Evolutionary conservation across 2,329 filamentous ascomycete species (phyloP).

Genomic region (Escovopsis weberi): DNA sequence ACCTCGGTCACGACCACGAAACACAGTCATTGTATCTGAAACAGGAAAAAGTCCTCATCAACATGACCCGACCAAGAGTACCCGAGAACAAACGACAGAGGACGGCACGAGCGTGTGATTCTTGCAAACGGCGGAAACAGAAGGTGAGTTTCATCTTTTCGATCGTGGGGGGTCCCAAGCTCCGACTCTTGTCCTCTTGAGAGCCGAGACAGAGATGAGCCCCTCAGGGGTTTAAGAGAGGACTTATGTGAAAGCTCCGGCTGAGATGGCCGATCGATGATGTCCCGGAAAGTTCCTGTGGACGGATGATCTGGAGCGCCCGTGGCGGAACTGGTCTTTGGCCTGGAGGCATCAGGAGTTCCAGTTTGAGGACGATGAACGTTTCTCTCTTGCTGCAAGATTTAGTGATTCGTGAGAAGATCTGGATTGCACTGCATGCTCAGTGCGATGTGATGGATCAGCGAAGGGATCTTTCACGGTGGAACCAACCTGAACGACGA

Average conservation of each 20-base stretch:
- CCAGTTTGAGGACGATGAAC: background rate
- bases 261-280: no score
- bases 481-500: no score
- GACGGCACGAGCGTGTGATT: conserved; percentile 48
- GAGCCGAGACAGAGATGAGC: no score
- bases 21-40: no score
- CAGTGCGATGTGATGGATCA: conserved; percentile 6
- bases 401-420: background rate
- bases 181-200: no score
- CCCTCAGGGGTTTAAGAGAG: no score
- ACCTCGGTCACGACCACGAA: no score
- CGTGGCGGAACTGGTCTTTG: no score
- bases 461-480: background rate
- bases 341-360: no score
- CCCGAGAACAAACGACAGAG: conserved; percentile 46
- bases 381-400: background rate
- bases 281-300: conserved; percentile 1
- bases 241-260: no score
- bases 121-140: conserved; percentile 52
- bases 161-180: background rate
- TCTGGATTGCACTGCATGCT: conserved; percentile 4
- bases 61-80: conserved; percentile 40
- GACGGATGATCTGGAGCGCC: background rate
- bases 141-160: conserved; percentile 33
- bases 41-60: conserved; percentile 3